phyloP scores from a whole-genome alignment of 1,284 basidiomycete species.

The Cerrena zonata region DNA sequence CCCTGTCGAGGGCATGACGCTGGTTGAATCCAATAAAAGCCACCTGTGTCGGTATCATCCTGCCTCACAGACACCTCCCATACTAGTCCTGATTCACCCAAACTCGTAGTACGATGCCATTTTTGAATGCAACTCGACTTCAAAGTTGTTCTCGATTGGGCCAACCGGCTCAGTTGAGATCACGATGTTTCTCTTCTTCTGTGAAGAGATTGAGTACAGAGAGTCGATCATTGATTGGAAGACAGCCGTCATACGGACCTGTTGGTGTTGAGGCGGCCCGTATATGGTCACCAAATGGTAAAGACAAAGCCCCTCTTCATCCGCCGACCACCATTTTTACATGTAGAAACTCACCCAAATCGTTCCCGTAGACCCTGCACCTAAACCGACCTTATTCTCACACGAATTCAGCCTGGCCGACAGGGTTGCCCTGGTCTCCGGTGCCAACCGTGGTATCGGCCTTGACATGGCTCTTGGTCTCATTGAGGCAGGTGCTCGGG shows the following conservation, averaged over 20 bases:
- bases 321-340: not conserved
- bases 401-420: slow-evolving; percentile 69
- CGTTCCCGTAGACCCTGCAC: slow-evolving; percentile 5
- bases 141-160: too few relatives aligned
- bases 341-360: not conserved
- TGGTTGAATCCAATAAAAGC: too few relatives aligned
- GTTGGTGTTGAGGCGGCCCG: slow-evolving; percentile 60
- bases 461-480: slow-evolving; percentile 76
- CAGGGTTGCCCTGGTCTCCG: slow-evolving; percentile 71
- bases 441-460: slow-evolving; percentile 76
- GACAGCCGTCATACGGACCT: slow-evolving; percentile 44
- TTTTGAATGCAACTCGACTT: too few relatives aligned
- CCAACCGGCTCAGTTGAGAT: too few relatives aligned
- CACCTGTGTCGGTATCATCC: too few relatives aligned
- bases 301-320: not conserved
- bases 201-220: slow-evolving; percentile 1
- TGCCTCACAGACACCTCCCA: too few relatives aligned
- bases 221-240: slow-evolving; percentile 32
- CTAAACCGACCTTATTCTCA: slow-evolving; percentile 39
- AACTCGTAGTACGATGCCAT: too few relatives aligned
- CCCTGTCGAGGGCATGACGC: too few relatives aligned
- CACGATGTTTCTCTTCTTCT: not conserved
- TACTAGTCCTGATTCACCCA: too few relatives aligned
- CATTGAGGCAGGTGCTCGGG: slow-evolving; percentile 70
- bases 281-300: slow-evolving; percentile 31